These are phyloP conservation scores for Apiospora hydei DNA, from an alignment of 2,329 filamentous ascomycete species.

Conservation along the genomic window DNA sequence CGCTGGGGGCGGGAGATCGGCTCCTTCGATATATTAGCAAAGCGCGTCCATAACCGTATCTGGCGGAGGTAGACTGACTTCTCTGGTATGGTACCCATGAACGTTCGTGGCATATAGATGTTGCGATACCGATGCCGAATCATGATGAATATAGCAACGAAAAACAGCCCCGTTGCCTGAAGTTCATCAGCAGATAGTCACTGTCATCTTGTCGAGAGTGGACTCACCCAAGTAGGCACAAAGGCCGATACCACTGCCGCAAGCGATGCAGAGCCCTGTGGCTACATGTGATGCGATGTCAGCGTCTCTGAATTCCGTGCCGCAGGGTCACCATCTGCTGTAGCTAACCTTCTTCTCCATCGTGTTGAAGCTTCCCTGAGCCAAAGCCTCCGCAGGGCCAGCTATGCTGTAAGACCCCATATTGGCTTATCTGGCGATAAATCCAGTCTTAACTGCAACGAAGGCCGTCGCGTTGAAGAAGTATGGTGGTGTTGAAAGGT, in stretches of 20 bases:
- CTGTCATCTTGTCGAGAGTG: not conserved
- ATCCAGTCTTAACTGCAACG: not conserved
- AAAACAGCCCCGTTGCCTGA: constrained; percentile 36
- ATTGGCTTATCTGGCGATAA: not conserved
- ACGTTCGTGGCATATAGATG: constrained; percentile 41
- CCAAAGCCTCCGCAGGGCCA: not conserved
- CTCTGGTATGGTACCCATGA: constrained; percentile 39
- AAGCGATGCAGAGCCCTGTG: constrained; percentile 39
- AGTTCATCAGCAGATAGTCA: constrained; percentile 28
- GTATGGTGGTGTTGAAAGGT: not conserved
- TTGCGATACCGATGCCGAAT: constrained; percentile 37
- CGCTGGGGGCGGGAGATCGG: constrained; percentile 36
- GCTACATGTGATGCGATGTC: constrained; percentile 27
- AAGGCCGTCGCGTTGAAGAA: not conserved
- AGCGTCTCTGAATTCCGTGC: not conserved
- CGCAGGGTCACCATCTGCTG: no score
- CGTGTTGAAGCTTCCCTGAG: not conserved
- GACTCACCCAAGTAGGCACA: constrained; percentile 40
- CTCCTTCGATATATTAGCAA: constrained; percentile 32
- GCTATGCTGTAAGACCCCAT: not conserved
- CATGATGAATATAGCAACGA: constrained; percentile 39
- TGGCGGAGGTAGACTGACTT: constrained; percentile 33
- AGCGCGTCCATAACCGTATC: not conserved
- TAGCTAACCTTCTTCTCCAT: constrained; percentile 20
- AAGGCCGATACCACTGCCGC: constrained; percentile 40